Base-by-base conservation (phyloP, 352 stramenopile species). In the Phytopythium chamaehyphon region DNA sequence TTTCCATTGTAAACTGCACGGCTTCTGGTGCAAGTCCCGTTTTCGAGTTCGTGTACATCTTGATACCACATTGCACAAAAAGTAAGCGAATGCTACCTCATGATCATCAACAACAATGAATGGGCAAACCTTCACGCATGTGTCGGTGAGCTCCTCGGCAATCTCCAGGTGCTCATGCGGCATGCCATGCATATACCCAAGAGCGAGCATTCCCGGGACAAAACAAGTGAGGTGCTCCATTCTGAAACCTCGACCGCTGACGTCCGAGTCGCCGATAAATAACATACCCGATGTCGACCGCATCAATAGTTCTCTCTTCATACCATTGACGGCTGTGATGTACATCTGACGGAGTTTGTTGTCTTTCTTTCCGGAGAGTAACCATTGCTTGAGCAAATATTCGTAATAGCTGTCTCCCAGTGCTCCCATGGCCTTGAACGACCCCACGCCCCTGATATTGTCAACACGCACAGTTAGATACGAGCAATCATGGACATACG, bases 211-310 rank as follows among this genome's bases (percentile, higher is more conserved):
- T 3, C 86, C 86, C 10, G 89, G 84, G 8, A 96, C 55, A 42
- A 96, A 97, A 56, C 90, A 97, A 3, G 86, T 76, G 39, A 94
- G 64, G 51, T 97, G 90, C 54, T 97, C 85, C 79, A 91, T 92
- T 35, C 62, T 62, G 36, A 57, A 54, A 6, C 57, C 51, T 8
- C 86, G 50, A 11, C 52, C 59, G 40, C 35, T 59, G 35, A 55
- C 42, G 2, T 55, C 49, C 1, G 74, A 40, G 24, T 76, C 70
- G 6, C 71, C 73, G n/a, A 91, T 40, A 48, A 85, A 85, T 4
- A 55, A 53, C 42, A 59, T 71, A 28, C 71, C 73, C 2, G 66
- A 76, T 14, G 62, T 57, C 22, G 73, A 80, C 16, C 50, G 55
- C 7, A 54, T 69, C 0, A 85, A 37, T 18, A 91, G 53, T 40